phyloP scores from a whole-genome alignment of 345 rosid genomes.

The Populus euphratica region DNA sequence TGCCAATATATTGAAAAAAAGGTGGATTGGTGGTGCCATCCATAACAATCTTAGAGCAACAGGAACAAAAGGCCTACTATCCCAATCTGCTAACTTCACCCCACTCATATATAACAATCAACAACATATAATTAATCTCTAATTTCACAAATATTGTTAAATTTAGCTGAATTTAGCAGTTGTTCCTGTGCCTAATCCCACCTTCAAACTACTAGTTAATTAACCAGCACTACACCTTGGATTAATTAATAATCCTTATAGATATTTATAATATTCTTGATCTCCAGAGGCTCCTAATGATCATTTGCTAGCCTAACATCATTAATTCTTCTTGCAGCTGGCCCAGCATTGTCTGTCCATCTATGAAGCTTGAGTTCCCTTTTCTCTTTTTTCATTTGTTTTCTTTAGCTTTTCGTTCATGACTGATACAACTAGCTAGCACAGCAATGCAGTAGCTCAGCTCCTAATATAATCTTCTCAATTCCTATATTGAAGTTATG shows the following conservation, averaged over 20 bases:
- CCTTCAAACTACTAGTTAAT: slow-evolving; percentile 1
- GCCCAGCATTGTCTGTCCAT: slow-evolving; percentile 33
- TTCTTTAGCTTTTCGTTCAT: slow-evolving; percentile 36
- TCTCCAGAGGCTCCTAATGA: slow-evolving; percentile 13
- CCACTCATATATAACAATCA: background rate
- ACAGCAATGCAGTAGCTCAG: slow-evolving; percentile 19
- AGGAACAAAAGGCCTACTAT: slow-evolving; percentile 38
- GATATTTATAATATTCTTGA: background rate
- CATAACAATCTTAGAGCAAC: slow-evolving; percentile 12
- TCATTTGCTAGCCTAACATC: slow-evolving; percentile 42
- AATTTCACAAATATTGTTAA: background rate
- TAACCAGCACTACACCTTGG: background rate
- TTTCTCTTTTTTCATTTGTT: slow-evolving; percentile 11
- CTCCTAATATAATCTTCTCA: slow-evolving; percentile 25
- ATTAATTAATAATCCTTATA: background rate
- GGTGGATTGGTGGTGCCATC: slow-evolving; percentile 5
- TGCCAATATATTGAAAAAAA: background rate
- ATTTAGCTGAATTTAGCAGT: slow-evolving; percentile 45
- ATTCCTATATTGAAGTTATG: slow-evolving; percentile 20
- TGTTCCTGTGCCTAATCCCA: slow-evolving; percentile 47
- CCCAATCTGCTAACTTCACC: slow-evolving; percentile 45
- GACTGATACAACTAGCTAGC: slow-evolving; percentile 38
- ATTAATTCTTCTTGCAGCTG: slow-evolving; percentile 38
- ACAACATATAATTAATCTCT: slow-evolving; percentile 1
- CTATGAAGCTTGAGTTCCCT: slow-evolving; percentile 31